phyloP scores from a whole-genome alignment of 495 filamentous ascomycete species.

The Neurospora sp. region DNA sequence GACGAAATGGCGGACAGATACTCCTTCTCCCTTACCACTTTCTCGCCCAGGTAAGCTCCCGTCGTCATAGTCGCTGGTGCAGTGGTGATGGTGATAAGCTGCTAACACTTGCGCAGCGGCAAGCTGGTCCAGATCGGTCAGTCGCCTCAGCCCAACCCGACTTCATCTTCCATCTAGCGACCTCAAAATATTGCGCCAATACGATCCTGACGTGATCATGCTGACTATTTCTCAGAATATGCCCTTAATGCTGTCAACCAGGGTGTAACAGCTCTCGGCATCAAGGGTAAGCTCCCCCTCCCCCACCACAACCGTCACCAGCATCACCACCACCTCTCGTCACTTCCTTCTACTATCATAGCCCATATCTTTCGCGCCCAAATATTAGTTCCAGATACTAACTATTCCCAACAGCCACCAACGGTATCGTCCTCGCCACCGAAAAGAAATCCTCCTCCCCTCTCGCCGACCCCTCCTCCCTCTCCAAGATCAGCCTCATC shows the following conservation, averaged over 20 bases:
- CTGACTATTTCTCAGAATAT: slow-evolving; percentile 61
- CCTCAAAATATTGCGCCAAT: neutral
- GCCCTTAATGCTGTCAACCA: slow-evolving; percentile 98
- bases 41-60: slow-evolving; percentile 86
- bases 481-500: slow-evolving; percentile 95
- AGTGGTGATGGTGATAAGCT: slow-evolving; percentile 4
- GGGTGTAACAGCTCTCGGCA: slow-evolving; percentile 94
- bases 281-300: slow-evolving; percentile 62
- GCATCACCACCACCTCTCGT: neutral
- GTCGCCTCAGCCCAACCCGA: slow-evolving; percentile 10
- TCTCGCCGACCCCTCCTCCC: slow-evolving; percentile 83
- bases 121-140: slow-evolving; percentile 83
- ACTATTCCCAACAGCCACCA: slow-evolving; percentile 56
- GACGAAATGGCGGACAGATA: slow-evolving; percentile 90
- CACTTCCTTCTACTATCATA: neutral
- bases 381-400: neutral
- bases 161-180: neutral
- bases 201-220: neutral
- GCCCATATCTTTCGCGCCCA: neutral
- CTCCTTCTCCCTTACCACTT: slow-evolving; percentile 98
- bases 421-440: slow-evolving; percentile 96
- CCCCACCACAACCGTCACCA: neutral
- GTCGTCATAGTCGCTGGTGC: slow-evolving; percentile 5
- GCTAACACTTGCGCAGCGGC: slow-evolving; percentile 57
- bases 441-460: slow-evolving; percentile 99